Conservation (phyloP, 805 yeast genomes). For the Debaryomyces maramus region DNA sequence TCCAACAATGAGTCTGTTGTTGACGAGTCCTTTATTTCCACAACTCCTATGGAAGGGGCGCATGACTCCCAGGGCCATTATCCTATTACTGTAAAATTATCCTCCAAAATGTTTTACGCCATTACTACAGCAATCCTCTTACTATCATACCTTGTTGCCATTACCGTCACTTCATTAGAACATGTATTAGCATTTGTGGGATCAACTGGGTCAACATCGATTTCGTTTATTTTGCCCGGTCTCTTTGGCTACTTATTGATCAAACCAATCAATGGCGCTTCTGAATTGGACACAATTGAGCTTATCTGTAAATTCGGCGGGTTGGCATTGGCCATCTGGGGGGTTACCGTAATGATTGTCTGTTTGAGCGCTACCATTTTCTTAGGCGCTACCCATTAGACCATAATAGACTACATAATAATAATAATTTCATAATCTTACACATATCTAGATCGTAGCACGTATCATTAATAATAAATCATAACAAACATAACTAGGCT, state of each 20-base stretch:
- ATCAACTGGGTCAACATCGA: constrained; percentile 80
- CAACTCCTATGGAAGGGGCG: constrained; percentile 49
- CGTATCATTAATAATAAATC: too few species aligned
- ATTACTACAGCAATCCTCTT: constrained; percentile 50
- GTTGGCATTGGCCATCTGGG: constrained; percentile 51
- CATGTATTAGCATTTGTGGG: constrained; percentile 73
- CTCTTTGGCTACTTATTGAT: constrained; percentile 65
- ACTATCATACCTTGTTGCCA: constrained; percentile 55
- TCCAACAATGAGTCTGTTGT: constrained; percentile 19
- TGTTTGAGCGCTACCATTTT: constrained; percentile 53
- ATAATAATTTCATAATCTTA: too few species aligned
- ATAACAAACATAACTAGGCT: too few species aligned
- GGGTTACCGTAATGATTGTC: constrained; percentile 52
- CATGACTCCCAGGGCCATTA: constrained; percentile 48
- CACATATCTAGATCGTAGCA: too few species aligned
- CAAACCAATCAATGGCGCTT: constrained; percentile 32
- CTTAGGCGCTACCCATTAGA: constrained; percentile 31
- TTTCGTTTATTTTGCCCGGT: constrained; percentile 78
- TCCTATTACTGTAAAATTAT: constrained; percentile 51
- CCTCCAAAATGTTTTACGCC: constrained; percentile 45
- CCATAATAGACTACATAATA: too few species aligned
- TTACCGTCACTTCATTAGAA: constrained; percentile 62
- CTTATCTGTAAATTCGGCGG: constrained; percentile 38
- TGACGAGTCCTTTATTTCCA: constrained; percentile 41
- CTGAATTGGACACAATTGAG: constrained; percentile 28